Evolutionary conservation across 257 asterid species (phyloP).

Genomic region (Salvia splendens): DNA sequence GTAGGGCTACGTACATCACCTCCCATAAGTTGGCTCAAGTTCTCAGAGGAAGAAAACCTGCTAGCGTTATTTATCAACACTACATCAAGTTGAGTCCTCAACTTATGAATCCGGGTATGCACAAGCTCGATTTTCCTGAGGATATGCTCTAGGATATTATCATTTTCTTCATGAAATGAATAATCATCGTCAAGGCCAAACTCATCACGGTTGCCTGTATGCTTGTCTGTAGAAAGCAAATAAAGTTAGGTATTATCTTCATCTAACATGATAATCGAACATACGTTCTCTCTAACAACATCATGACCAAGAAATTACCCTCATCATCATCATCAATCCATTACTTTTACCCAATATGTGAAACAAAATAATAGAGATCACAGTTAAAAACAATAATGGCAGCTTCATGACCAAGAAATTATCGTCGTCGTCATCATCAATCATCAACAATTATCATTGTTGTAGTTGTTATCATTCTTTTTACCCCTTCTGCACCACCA

Average conservation of each 20-base stretch:
- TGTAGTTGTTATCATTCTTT: background rate
- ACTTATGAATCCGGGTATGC: conserved; percentile 62
- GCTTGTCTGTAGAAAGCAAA: conserved; percentile 42
- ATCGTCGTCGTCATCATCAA: background rate
- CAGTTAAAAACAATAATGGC: background rate
- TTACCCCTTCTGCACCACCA: background rate
- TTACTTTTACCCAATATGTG: background rate
- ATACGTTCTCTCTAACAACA: background rate
- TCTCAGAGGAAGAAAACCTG: conserved; percentile 89
- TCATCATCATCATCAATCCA: background rate
- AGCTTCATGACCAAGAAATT: background rate
- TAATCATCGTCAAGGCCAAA: conserved; percentile 48
- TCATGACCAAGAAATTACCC: background rate
- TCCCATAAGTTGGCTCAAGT: conserved; percentile 61
- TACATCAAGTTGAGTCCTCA: conserved; percentile 65
- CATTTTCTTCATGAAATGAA: conserved; percentile 49
- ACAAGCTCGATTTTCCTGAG: conserved; percentile 68
- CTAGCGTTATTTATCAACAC: conserved; percentile 58
- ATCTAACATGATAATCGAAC: background rate
- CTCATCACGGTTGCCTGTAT: conserved; percentile 47
- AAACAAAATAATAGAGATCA: background rate
- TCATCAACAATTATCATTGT: background rate
- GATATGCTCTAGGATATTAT: conserved; percentile 52
- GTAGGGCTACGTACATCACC: conserved; percentile 75
- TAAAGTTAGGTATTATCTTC: background rate